Percentiles rank a stretch among this genome's conserved stretches.
phyloP scores from a whole-genome alignment of 1,139 yeast genomes.

The Starmera stellimalicola region DNA sequence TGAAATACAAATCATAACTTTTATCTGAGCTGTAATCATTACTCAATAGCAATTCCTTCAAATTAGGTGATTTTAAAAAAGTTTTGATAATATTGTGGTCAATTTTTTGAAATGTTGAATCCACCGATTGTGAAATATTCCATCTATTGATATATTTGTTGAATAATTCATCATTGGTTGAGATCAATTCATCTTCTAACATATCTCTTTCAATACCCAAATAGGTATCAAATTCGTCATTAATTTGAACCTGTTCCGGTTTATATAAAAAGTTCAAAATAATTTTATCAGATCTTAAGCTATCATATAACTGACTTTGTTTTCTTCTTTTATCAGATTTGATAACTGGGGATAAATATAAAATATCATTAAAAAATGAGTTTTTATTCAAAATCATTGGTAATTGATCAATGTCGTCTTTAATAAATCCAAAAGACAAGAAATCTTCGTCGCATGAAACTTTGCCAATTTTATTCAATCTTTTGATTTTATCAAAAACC shows the following conservation, averaged over 20 bases:
- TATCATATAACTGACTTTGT: constrained; percentile 8
- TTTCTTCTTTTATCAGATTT: constrained; percentile 14
- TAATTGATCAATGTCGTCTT: constrained; percentile 50
- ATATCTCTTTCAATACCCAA: constrained; percentile 1
- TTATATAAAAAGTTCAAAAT: constrained; percentile 10
- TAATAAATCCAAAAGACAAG: constrained; percentile 57
- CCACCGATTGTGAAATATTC: constrained; percentile 5
- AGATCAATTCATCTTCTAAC: background rate
- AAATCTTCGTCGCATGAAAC: constrained; percentile 64
- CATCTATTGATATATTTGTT: constrained; percentile 6
- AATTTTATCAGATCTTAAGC: constrained; percentile 4
- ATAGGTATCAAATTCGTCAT: constrained; percentile 4
- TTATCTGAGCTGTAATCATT: constrained; percentile 15
- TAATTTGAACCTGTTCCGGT: constrained; percentile 12
- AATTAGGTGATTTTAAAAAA: constrained; percentile 13
- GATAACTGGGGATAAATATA: constrained; percentile 37
- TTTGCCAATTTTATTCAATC: constrained; percentile 41
- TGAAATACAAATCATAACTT: constrained; percentile 19
- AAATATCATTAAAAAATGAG: constrained; percentile 37
- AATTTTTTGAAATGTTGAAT: constrained; percentile 7
- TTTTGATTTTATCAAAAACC: constrained; percentile 48
- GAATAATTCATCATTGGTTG: constrained; percentile 6
- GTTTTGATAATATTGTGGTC: constrained; percentile 5
- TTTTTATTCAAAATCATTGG: constrained; percentile 40
- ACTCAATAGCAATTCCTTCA: constrained; percentile 16